Base-by-base conservation (phyloP, 2,329 filamentous ascomycete genomes). In the Fusarium incarnatum region DNA sequence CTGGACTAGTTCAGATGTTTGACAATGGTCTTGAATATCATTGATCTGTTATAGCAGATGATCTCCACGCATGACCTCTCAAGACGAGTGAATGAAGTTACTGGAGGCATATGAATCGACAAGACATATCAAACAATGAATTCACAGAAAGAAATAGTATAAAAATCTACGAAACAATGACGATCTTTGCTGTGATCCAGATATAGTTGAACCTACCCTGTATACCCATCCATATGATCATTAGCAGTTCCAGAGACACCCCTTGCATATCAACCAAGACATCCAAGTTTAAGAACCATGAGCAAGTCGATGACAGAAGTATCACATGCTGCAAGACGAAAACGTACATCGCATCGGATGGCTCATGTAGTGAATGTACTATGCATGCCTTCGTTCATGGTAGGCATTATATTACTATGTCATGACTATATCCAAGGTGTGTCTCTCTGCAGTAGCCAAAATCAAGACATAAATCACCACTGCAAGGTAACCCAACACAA, bases 321-420 rank as follows among this genome's bases (percentile, higher is more conserved):
- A 55, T 30, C 45, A 57, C 23, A 50, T 16, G 28, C 13, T 41
- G 11, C 11, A 16, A 11, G 16, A 16, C 27, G 32, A 20, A 23
- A 22, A 25, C 16, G 22, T 11, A n/a, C 16, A 15, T 20, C 12
- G 8, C 3, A 40, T 30, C 6, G 23, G n/a, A 41, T 20, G 3
- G 32, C 11, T 32, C 18, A 28, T 27, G 6, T 18, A 9, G n/a
- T 18, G n/a, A 28, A 45, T n/a, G 41, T 42, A 55, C 40, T 44
- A 32, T 48, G 46, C 15, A 27, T 27, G 42, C 44, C 40, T 58
- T 59, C 55, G 13, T 64, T 60, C 47, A 50, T 58, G 34, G 41
- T 45, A 56, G 56, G 60, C 52, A 61, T 49, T 73, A 50, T 46
- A 72, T 71, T 72, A 75, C 54, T 72, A 72, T 60, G 34, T 64